These are phyloP conservation scores for Ceratobasidium sp. DNA, from an alignment of 1,284 basidiomycete species.

Conservation along the genomic window DNA sequence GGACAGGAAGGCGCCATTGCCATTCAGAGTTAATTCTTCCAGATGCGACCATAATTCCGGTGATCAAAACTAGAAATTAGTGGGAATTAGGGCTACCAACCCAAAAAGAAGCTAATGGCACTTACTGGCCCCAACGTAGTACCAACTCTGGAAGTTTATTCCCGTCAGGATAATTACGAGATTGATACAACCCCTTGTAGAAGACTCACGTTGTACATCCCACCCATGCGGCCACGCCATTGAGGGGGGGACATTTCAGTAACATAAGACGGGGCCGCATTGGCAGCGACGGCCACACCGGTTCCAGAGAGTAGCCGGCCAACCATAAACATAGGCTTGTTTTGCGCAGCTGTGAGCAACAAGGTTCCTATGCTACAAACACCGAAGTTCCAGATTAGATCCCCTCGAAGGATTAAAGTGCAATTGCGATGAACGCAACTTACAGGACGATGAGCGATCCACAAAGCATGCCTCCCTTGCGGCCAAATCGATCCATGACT, in stretches of 20 bases:
- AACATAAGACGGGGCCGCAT: conserved; percentile 44
- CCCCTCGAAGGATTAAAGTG: not conserved
- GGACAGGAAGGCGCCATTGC: conserved; percentile 45
- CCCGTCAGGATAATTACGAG: not conserved
- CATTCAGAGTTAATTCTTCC: conserved; percentile 43
- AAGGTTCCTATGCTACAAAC: conserved; percentile 43
- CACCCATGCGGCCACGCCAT: conserved; percentile 47
- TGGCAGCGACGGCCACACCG: conserved; percentile 43
- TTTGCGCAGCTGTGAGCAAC: conserved; percentile 43
- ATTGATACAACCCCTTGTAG: not conserved
- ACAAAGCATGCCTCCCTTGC: conserved; percentile 46
- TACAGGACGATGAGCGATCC: conserved; percentile 46
- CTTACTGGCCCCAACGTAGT: conserved; percentile 26
- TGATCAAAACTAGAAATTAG: conserved; percentile 45
- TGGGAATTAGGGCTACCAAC: conserved; percentile 46
- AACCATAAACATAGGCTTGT: conserved; percentile 45
- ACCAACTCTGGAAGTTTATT: conserved; percentile 6
- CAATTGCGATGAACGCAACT: conserved; percentile 13
- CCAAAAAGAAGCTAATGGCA: not conserved
- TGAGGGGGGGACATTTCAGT: conserved; percentile 46
- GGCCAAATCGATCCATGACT: conserved; percentile 46
- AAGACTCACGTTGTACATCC: conserved; percentile 39
- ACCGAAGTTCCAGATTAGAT: not conserved
- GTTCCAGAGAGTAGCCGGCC: conserved; percentile 45
- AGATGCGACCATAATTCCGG: conserved; percentile 46